Evolutionary conservation across 2,329 filamentous ascomycete genomes (phyloP).

Genomic region (Monilinia fructicola): DNA sequence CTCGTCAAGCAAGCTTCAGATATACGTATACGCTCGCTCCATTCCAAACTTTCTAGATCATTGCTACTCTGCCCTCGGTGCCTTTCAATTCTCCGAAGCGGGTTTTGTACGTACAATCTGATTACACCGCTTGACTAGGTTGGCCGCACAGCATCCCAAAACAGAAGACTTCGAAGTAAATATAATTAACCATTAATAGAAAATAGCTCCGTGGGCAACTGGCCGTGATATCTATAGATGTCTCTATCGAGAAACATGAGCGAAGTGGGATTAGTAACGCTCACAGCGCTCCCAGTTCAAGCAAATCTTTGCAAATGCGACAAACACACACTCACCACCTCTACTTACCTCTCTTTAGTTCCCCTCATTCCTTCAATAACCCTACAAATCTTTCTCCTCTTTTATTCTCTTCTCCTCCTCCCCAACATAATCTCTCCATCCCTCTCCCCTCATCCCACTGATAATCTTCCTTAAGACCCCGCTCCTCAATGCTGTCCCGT

Average conservation of each 20-base stretch:
- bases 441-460: constrained; percentile 38
- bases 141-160: too few relatives aligned
- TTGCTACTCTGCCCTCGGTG: too few relatives aligned
- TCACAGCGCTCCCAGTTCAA: neutral
- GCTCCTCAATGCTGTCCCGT: constrained; percentile 34
- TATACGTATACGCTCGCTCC: too few relatives aligned
- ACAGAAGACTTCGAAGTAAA: neutral
- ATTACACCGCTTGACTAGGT: too few relatives aligned
- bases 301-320: neutral
- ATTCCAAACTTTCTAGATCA: too few relatives aligned
- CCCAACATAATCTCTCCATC: constrained; percentile 31
- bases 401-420: constrained; percentile 33
- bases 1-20: too few relatives aligned
- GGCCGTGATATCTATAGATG: constrained; percentile 11
- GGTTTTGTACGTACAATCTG: too few relatives aligned
- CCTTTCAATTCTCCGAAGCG: too few relatives aligned
- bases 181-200: neutral
- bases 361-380: too few relatives aligned
- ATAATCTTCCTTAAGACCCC: constrained; percentile 35
- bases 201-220: neutral
- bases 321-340: neutral
- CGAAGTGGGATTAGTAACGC: neutral
- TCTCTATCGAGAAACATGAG: neutral
- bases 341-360: too few relatives aligned
- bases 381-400: constrained; percentile 25